These are phyloP conservation scores for Hyphodiscus sp. DNA, from an alignment of 2,329 filamentous ascomycete species.

Conservation along the genomic window DNA sequence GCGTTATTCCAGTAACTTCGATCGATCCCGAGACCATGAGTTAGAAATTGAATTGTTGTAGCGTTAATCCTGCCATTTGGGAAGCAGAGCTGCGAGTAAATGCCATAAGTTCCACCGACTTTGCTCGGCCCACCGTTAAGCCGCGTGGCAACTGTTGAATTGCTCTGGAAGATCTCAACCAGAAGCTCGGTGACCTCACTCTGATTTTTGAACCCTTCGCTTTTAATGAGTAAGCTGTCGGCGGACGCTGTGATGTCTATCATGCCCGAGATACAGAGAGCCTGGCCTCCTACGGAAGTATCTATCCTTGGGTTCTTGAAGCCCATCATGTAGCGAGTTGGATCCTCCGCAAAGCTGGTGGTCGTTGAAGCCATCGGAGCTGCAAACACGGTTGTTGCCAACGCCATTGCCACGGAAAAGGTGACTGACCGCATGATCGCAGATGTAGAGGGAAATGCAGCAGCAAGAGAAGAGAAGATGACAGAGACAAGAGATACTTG, in stretches of 20 bases:
- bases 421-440: too few relatives aligned
- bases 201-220: not conserved
- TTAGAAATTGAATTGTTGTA: constrained; percentile 4
- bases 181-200: not conserved
- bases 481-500: too few relatives aligned
- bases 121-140: not conserved
- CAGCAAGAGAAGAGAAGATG: too few relatives aligned
- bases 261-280: not conserved
- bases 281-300: not conserved
- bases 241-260: not conserved
- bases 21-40: constrained; percentile 4
- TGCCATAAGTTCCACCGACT: not conserved
- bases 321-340: too few relatives aligned
- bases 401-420: too few relatives aligned
- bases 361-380: too few relatives aligned
- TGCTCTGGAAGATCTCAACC: not conserved
- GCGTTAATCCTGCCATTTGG: not conserved
- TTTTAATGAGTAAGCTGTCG: not conserved
- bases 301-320: not conserved
- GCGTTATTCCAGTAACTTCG: constrained; percentile 7
- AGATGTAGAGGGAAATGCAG: too few relatives aligned
- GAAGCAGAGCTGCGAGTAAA: not conserved
- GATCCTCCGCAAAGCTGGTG: too few relatives aligned
- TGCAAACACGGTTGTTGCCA: too few relatives aligned
- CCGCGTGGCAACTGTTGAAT: not conserved